Conservation (phyloP, 768 basidiomycete species). For the Collybiopsis luxurians region DNA sequence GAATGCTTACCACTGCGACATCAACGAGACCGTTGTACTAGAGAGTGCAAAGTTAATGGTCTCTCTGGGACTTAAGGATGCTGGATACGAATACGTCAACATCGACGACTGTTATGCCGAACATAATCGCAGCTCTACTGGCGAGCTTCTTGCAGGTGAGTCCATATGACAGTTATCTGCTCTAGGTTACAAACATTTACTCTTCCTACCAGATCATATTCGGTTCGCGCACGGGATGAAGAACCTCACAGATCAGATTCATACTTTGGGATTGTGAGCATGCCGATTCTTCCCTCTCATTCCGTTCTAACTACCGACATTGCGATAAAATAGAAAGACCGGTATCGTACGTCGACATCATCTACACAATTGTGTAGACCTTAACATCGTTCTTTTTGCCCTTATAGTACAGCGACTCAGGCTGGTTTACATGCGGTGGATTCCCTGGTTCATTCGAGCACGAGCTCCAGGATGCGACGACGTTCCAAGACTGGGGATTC, state of each 20-base stretch:
- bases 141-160: constrained; percentile 54
- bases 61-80: constrained; percentile 53
- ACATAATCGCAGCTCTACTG: constrained; percentile 45
- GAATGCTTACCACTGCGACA: constrained; percentile 48
- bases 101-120: constrained; percentile 68
- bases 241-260: constrained; percentile 51
- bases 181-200: background rate
- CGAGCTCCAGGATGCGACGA: constrained; percentile 52
- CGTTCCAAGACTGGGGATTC: constrained; percentile 65
- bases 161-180: background rate
- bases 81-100: constrained; percentile 59
- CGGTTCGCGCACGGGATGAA: constrained; percentile 59
- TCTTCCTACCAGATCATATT: constrained; percentile 34
- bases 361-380: too few relatives aligned
- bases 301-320: background rate
- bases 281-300: background rate
- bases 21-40: constrained; percentile 49
- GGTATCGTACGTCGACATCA: constrained; percentile 37
- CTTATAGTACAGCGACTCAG: constrained; percentile 53
- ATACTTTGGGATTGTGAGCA: constrained; percentile 56
- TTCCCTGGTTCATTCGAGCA: constrained; percentile 66
- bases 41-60: constrained; percentile 51
- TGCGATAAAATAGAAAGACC: constrained; percentile 28
- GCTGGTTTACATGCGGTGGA: constrained; percentile 66
- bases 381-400: background rate